Evolutionary conservation across 2,329 filamentous ascomycete species (phyloP).

Genomic region (Talaromyces sp.): DNA sequence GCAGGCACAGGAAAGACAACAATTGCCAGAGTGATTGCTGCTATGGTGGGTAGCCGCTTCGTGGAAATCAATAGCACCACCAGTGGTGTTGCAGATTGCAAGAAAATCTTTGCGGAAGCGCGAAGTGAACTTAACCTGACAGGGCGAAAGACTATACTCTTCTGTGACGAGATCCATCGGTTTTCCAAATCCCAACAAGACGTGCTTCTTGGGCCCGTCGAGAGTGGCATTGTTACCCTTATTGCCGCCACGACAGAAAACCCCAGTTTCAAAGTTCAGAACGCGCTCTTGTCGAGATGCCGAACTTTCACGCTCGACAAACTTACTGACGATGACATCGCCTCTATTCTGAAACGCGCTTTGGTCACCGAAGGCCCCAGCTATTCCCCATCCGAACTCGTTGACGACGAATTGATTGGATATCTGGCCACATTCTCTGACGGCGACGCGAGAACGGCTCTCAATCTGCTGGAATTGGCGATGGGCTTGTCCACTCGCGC

Average conservation of each 20-base stretch:
- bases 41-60: constrained; percentile 76
- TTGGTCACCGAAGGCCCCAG: constrained; percentile 57
- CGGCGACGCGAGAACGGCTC: constrained; percentile 85
- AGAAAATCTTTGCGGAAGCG: constrained; percentile 85
- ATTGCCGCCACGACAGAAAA: constrained; percentile 98
- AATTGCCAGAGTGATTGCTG: constrained; percentile 85
- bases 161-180: constrained; percentile 94
- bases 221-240: constrained; percentile 82
- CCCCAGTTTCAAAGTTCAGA: constrained; percentile 87
- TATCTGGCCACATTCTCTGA: constrained; percentile 86
- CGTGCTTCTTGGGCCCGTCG: constrained; percentile 87
- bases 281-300: constrained; percentile 81
- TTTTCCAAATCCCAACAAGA: constrained; percentile 93
- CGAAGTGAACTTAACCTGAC: constrained; percentile 73
- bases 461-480: constrained; percentile 88
- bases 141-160: constrained; percentile 88
- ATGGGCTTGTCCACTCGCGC: constrained; percentile 67
- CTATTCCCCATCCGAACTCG: constrained; percentile 49
- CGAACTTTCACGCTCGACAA: constrained; percentile 82
- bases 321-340: constrained; percentile 67
- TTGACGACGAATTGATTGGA: constrained; percentile 70
- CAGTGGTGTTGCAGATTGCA: constrained; percentile 82
- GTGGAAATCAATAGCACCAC: constrained; percentile 95
- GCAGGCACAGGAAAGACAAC: constrained; percentile 53
- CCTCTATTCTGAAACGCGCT: constrained; percentile 71